Evolutionary conservation across 1,139 yeast species (phyloP), one percentile per base, ranked within the genome.

Genomic region (Taiozyma onychis): DNA sequence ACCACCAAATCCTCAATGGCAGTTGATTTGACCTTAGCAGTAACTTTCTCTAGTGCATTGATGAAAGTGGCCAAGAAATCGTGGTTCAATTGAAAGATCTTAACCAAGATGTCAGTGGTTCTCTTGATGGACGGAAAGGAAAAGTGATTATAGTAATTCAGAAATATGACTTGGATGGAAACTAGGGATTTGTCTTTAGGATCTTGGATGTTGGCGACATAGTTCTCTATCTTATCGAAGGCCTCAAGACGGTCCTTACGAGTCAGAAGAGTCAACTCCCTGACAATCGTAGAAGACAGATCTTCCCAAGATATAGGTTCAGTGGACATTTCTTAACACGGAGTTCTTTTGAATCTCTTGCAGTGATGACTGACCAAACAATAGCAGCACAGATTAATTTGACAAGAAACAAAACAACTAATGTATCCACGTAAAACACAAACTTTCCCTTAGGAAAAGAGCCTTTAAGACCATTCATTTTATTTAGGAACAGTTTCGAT

Each of bases 1-100:
- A 84, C 74, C 61, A 81, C 68, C 52, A 80, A 68, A 62, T 81
- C 87, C 6, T 80, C 69, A 5, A 75, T 63, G 3, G 91, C 85
- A 51, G 74, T 65, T 13, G 71, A 66, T 48, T 67, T 69, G 22
- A 63, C 51, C 42, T 64, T 66, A 2, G 62, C 50, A 1, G 76
- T 67, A 37, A 70, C 61, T 32, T 72, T 71, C 37, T 61, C 52
- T 42, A 78, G 68, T 54, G 70, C 79, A 44, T 70, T 71, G 42
- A 69, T 61, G 45, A 71, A 72, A 16, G 64, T 64, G 16, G 62
- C 54, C 42, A 76, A 61, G 48, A 71, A 71, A 26, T 63, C 67
- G 11, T 63, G 57, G 49, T 76, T 70, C 27, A 58, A 49, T 3
- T 54, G 52, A 4, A 77, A 57, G 35, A 80, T 65, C 21, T 64